Evolutionary conservation across 108 stramenopile genomes (phyloP).

Genomic region (Cylindrotheca closterium): DNA sequence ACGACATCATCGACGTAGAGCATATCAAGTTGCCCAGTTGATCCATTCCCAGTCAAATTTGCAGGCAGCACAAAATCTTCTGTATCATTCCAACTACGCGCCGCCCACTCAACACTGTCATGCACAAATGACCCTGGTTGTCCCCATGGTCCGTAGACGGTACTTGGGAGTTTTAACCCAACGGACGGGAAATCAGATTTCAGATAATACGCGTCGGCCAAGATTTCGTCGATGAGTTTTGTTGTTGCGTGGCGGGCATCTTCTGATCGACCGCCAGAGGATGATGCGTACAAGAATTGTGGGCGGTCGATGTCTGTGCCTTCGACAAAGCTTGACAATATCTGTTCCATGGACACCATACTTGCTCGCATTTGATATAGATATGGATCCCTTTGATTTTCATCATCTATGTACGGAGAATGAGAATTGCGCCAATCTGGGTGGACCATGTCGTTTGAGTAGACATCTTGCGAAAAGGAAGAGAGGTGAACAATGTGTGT

Average conservation of each 20-base stretch:
- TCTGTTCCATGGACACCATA: constrained; percentile 69
- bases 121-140: constrained; percentile 44
- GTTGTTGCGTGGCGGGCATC: constrained; percentile 7
- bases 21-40: constrained; percentile 34
- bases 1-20: constrained; percentile 75
- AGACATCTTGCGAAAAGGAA: constrained; percentile 43
- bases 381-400: constrained; percentile 22
- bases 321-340: constrained; percentile 25
- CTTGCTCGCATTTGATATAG: constrained; percentile 58
- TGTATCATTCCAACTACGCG: constrained; percentile 1
- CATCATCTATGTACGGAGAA: constrained; percentile 28
- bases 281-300: constrained; percentile 34
- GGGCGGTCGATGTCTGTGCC: constrained; percentile 22
- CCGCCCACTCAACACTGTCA: constrained; percentile 23
- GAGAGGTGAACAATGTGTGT: constrained; percentile 82
- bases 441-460: constrained; percentile 24
- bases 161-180: constrained; percentile 52
- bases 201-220: constrained; percentile 56
- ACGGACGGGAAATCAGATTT: constrained; percentile 43
- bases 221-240: constrained; percentile 65
- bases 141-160: constrained; percentile 76
- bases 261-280: constrained; percentile 2
- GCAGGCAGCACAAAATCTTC: constrained; percentile 27
- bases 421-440: constrained; percentile 28
- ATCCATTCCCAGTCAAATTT: constrained; percentile 23